Conservation (phyloP, 2,329 filamentous ascomycete genomes). For the Lasiodiplodia gonubiensis region DNA sequence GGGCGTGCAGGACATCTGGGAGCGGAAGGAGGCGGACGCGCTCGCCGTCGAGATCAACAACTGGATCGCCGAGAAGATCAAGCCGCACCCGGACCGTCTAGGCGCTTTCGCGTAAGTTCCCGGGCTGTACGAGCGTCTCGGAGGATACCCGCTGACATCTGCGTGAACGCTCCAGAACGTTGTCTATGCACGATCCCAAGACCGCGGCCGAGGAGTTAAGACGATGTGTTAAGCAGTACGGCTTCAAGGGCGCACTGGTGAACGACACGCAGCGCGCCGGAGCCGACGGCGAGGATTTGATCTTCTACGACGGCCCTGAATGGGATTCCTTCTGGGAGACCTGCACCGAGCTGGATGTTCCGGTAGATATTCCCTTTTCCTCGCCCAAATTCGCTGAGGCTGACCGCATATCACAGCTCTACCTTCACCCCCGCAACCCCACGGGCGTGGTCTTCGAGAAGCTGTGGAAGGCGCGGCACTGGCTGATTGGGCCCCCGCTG, state of each 20-base stretch:
- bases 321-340: constrained; percentile 42
- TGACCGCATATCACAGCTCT: constrained; percentile 32
- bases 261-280: constrained; percentile 44
- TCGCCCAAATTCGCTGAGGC: too few relatives aligned
- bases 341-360: constrained; percentile 41
- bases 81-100: constrained; percentile 49
- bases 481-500: constrained; percentile 40
- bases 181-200: constrained; percentile 43
- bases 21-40: constrained; percentile 51
- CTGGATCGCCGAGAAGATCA: constrained; percentile 52
- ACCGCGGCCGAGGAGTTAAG: constrained; percentile 40
- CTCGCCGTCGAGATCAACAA: constrained; percentile 56
- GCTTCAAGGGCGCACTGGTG: constrained; percentile 68
- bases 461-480: constrained; percentile 39
- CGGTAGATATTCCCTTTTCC: constrained; percentile 16
- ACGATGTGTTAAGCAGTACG: constrained; percentile 46
- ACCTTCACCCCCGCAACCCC: constrained; percentile 43
- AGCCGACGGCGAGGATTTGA: constrained; percentile 37
- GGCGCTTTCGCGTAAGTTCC: constrained; percentile 49
- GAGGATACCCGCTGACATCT: neutral
- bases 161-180: constrained; percentile 18
- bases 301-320: constrained; percentile 42
- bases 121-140: neutral
- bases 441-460: constrained; percentile 38
- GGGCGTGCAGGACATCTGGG: constrained; percentile 55